These are phyloP conservation scores for Bonia amplexicaulis DNA, from an alignment of 176 grass and related monocot species.

Conservation along the genomic window DNA sequence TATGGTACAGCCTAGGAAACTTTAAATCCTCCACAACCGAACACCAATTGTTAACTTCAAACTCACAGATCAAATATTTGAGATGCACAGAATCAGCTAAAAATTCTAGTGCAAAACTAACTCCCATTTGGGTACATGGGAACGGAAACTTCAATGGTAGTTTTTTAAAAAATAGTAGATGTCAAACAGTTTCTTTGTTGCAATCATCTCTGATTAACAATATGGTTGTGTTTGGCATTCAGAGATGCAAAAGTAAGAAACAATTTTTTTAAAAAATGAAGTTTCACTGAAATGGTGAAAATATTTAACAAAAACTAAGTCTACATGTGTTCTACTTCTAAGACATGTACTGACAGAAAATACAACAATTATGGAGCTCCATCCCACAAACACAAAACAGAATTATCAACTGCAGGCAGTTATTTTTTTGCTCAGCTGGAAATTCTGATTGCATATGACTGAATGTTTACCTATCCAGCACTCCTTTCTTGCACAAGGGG, in stretches of 20 bases:
- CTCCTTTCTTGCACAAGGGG: conserved; percentile 94
- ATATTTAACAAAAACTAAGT: not conserved
- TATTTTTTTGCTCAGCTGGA: not conserved
- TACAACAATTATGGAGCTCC: not conserved
- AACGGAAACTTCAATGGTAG: not conserved
- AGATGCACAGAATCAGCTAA: not conserved
- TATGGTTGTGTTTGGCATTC: not conserved
- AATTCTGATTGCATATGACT: not conserved
- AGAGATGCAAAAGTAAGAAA: conserved; percentile 13
- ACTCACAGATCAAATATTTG: not conserved
- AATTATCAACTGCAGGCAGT: conserved; percentile 6
- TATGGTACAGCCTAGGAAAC: not conserved
- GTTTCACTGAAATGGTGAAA: conserved; percentile 7
- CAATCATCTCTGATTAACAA: not conserved
- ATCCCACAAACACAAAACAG: conserved; percentile 12
- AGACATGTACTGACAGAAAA: not conserved
- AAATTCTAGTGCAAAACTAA: not conserved
- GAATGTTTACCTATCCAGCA: conserved; percentile 93
- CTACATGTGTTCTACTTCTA: not conserved
- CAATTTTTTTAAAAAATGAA: not conserved
- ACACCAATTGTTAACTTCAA: not conserved
- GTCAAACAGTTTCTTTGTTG: not conserved
- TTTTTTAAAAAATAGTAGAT: not conserved
- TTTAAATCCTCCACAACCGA: not conserved
- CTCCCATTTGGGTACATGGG: not conserved